phyloP scores from a whole-genome alignment of 441 rosid genomes.

The Gossypium trilobum region DNA sequence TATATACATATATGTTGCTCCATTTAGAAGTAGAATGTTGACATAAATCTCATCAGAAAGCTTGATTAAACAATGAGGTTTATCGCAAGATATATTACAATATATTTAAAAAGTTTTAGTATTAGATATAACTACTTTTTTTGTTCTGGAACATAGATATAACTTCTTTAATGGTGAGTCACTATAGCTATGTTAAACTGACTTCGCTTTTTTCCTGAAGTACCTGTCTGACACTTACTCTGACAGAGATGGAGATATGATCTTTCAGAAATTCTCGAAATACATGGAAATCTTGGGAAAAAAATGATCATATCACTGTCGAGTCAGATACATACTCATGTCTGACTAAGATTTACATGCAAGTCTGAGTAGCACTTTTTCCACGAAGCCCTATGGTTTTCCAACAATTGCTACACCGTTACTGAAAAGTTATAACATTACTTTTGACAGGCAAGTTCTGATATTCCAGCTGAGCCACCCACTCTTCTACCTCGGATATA shows the following conservation, averaged over 20 bases:
- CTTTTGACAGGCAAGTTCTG: slow-evolving; percentile 44
- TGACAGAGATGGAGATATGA: too few species aligned
- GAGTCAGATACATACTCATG: not conserved
- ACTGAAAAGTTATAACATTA: slow-evolving; percentile 5
- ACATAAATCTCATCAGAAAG: too few species aligned
- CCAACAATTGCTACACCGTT: too few species aligned
- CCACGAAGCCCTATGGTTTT: not conserved
- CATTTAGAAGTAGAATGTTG: not conserved
- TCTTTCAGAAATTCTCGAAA: not conserved
- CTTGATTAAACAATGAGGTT: too few species aligned
- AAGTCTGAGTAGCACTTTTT: not conserved
- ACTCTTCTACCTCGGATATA: slow-evolving; percentile 43
- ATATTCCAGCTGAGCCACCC: slow-evolving; percentile 40
- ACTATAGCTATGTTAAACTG: not conserved
- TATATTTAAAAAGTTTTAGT: not conserved
- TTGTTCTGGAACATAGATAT: too few species aligned
- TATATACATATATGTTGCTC: not conserved
- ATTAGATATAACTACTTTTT: not conserved
- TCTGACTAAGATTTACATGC: not conserved
- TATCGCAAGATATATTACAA: not conserved
- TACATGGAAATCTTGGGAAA: too few species aligned
- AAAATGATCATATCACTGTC: not conserved
- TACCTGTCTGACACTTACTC: not conserved
- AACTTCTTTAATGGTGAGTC: not conserved
- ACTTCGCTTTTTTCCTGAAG: not conserved